Base-by-base conservation (phyloP, 768 basidiomycete genomes). In the Saitozyma podzolica region DNA sequence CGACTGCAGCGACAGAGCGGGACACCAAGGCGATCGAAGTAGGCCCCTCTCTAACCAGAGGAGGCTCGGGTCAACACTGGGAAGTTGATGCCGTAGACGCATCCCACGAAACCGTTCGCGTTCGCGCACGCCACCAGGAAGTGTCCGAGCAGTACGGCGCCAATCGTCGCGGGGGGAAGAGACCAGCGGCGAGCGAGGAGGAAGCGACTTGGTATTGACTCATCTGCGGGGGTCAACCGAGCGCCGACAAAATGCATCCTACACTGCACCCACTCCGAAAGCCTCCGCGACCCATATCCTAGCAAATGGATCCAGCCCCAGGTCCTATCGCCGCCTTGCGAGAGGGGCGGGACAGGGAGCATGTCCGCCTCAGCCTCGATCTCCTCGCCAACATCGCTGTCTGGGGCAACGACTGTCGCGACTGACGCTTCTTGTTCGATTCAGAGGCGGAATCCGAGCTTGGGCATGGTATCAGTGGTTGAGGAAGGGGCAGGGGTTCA, bases 21-120 rank as follows among this genome's bases (percentile, higher is more conserved):
- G 59, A 55, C 49, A 61, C 53, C 40, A 67, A n/a, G 19, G 66
- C 58, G 50, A 64, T 56, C 19, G 17, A n/a, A n/a, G n/a, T n/a
- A 58, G 48, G 71, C 54, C 11, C 72, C 72, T n/a, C 58, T 43
- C n/a, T 65, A 50, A 20, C 74, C 74, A 48, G 72, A 76, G 0
- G 72, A 63, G 0, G 65, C 50, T 11, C 74, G 53, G 20, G 58
- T 57, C 14, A 52, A 50, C 49, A 67, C 72, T 0, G 71, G 63
- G 40, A 40, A 57, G 58, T 63, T 64, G 43, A 70, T 64, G 17
- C 72, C 69, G 43, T 68, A 73, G 6, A 37, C 16, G 10, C 62
- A 59, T 5, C 58, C 58, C 16, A 59, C 58, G 47, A 50, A 59
- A 19, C 58, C 58, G 17, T 50, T 50, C 13, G 58, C 58, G 50